These are phyloP conservation scores for Aspergillus clavatus DNA, from an alignment of 2,329 filamentous ascomycete genomes.

Conservation along the genomic window DNA sequence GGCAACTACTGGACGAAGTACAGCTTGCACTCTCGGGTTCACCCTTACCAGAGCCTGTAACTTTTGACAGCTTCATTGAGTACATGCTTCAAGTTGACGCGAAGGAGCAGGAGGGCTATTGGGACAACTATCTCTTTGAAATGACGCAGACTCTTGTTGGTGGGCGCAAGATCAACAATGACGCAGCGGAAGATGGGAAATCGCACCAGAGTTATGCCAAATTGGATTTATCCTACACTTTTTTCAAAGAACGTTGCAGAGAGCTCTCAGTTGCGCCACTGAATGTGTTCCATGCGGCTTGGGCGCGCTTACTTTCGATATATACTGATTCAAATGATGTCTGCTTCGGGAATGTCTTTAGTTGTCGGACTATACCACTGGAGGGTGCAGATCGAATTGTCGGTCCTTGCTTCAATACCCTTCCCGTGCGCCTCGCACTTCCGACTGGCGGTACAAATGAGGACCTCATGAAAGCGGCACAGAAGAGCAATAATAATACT, in stretches of 20 bases:
- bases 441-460: constrained; percentile 46
- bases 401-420: constrained; percentile 89
- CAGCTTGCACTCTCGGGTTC: constrained; percentile 52
- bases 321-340: constrained; percentile 58
- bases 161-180: not conserved
- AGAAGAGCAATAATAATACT: constrained; percentile 57
- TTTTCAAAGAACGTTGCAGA: constrained; percentile 49
- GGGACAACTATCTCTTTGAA: constrained; percentile 53
- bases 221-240: constrained; percentile 38
- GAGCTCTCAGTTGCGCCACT: constrained; percentile 58
- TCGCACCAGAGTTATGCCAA: constrained; percentile 13
- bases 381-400: constrained; percentile 66
- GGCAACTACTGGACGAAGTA: constrained; percentile 64
- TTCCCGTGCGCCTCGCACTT: constrained; percentile 63
- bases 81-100: constrained; percentile 51
- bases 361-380: constrained; percentile 64
- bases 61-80: constrained; percentile 61
- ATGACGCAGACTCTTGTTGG: constrained; percentile 45
- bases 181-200: constrained; percentile 1
- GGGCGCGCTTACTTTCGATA: constrained; percentile 60
- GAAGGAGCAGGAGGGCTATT: constrained; percentile 57
- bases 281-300: constrained; percentile 65
- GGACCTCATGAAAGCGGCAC: constrained; percentile 57
- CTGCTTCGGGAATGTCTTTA: constrained; percentile 84
- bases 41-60: constrained; percentile 46